These are phyloP conservation scores for Diaporthe sp. DNA, from an alignment of 2,329 filamentous ascomycete species.

Conservation along the genomic window DNA sequence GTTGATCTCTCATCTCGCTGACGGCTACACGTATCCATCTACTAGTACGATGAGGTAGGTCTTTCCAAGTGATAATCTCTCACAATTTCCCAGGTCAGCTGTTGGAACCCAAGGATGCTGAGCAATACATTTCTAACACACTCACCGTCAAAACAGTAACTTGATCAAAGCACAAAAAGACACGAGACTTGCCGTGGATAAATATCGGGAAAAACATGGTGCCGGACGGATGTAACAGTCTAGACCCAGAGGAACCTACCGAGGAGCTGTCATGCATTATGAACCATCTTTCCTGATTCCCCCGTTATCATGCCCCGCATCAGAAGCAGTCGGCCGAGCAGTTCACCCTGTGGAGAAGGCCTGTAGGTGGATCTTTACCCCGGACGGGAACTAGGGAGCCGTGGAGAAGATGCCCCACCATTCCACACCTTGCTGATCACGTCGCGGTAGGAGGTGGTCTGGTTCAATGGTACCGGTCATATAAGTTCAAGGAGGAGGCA, in stretches of 20 bases:
- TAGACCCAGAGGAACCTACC: not conserved
- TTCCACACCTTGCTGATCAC: not conserved
- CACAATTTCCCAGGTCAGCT: too few relatives aligned
- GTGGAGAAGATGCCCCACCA: not conserved
- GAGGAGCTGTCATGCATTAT: not conserved
- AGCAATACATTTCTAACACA: too few relatives aligned
- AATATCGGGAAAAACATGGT: not conserved
- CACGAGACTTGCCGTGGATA: not conserved
- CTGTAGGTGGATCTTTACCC: conserved; percentile 24
- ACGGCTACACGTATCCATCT: not conserved
- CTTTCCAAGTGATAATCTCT: not conserved
- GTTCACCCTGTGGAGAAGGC: not conserved
- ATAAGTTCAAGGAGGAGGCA: not conserved
- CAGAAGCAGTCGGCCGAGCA: not conserved
- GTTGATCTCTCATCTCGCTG: too few relatives aligned
- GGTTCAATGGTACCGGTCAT: not conserved
- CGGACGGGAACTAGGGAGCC: not conserved
- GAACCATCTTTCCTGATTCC: not conserved
- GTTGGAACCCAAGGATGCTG: too few relatives aligned
- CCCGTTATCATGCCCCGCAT: conserved; percentile 4
- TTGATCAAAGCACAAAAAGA: not conserved
- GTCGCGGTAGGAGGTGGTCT: not conserved
- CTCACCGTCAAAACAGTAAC: too few relatives aligned
- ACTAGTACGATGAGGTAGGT: not conserved
- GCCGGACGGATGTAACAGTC: not conserved